Base-by-base conservation (phyloP, 2,329 filamentous ascomycete genomes). In the Xylogone sp. region DNA sequence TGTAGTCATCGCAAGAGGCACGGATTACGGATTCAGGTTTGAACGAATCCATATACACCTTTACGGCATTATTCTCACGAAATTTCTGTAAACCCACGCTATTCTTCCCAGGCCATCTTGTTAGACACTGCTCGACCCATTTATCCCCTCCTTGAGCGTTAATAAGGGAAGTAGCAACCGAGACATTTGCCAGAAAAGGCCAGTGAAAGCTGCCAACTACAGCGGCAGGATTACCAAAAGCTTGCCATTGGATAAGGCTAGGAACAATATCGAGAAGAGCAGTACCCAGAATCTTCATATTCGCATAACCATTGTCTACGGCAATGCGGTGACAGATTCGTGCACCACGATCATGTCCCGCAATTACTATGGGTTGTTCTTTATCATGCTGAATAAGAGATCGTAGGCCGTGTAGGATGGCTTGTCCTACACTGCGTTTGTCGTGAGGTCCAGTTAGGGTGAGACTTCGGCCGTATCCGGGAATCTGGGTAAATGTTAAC, bases 231-330 rank as follows among this genome's bases (percentile, higher is more conserved):
- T 70, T 58, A 6, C 65, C 50, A 54, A 76, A 74, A 2, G 62
- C 64, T 4, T 62, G 54, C 71, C 74, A 79, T 63, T 77, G 74
- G 3, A 67, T 64, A 19, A 68, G 58, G 5, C 75, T 77, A 5
- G 75, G 76, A 2, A 79, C 69, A 52, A 78, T 78, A 59, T 79
- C 76, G 18, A 77, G 62, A 13, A 79, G 57, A 19, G 73, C 65
- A 1, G 69, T 63, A 7, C 71, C 71, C 2, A 65, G 50, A 45
- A 77, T 64, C 21, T 65, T 68, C 48, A 74, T 59, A n/a, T 55
- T 53, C 2, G 58, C 42, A 43, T 59, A 54, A 3, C 66, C 51
- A 31, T 64, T 60, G 53, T 74, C 69, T 29, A 78, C 74, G 24
- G 74, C 65, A 31, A 79, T 65, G 20, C 75, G 73, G 59, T 79